Conservation (phyloP, 306 rosid genomes). For the Medicago arabica region DNA sequence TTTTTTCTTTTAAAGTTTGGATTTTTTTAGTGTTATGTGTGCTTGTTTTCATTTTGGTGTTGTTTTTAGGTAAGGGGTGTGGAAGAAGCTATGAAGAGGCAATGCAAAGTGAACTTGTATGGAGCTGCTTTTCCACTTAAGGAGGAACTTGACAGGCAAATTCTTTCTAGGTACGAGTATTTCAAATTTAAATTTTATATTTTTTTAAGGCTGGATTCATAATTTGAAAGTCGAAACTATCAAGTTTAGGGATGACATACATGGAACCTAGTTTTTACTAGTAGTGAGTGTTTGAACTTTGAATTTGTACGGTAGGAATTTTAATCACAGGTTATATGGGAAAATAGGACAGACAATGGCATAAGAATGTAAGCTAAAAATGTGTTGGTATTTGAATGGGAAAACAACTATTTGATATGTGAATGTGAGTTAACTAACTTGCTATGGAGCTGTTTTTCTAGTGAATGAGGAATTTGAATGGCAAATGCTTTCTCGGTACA, state of each 20-base stretch:
- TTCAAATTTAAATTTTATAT: background rate
- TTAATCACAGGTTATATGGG: background rate
- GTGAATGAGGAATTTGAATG: background rate
- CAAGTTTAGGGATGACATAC: background rate
- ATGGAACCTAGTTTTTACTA: background rate
- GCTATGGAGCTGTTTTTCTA: background rate
- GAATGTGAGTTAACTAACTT: background rate
- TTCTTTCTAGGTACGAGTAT: slow-evolving; percentile 68
- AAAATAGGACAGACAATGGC: background rate
- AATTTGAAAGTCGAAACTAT: background rate
- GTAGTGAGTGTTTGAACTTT: background rate
- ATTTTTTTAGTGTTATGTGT: background rate
- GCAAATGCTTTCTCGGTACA: no score
- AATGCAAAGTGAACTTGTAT: slow-evolving; percentile 66
- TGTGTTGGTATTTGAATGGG: background rate
- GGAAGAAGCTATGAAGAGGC: slow-evolving; percentile 70
- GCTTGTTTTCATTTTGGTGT: background rate
- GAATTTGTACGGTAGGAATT: background rate
- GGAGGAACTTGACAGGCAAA: slow-evolving; percentile 86
- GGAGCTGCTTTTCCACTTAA: slow-evolving; percentile 87
- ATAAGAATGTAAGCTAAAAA: background rate
- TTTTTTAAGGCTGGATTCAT: background rate
- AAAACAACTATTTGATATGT: no score
- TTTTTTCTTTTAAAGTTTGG: background rate
- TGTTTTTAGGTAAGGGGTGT: slow-evolving; percentile 53